phyloP scores from a whole-genome alignment of 2,329 filamentous ascomycete genomes.

The Sphaerulina musiva region DNA sequence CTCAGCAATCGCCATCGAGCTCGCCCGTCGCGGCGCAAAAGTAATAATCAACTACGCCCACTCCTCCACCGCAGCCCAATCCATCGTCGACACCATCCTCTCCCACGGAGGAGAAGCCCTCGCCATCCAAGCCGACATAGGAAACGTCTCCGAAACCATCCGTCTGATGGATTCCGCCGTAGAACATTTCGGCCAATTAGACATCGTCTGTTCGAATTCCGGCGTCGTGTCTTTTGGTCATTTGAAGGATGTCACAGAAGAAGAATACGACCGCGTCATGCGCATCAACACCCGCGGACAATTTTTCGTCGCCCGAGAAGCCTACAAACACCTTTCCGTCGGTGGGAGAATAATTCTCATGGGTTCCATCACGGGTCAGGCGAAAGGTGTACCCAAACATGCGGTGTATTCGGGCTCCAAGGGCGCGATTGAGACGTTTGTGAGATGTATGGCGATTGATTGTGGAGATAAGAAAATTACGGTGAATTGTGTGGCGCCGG shows the following conservation, averaged over 20 bases:
- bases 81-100: conserved; percentile 61
- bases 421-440: conserved; percentile 51
- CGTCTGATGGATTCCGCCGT: conserved; percentile 58
- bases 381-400: conserved; percentile 51
- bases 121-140: conserved; percentile 62
- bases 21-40: conserved; percentile 59
- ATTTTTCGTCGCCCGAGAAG: conserved; percentile 56
- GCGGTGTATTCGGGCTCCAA: conserved; percentile 49
- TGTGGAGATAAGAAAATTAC: conserved; percentile 51
- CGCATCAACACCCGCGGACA: conserved; percentile 57
- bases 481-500: conserved; percentile 55
- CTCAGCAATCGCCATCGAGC: conserved; percentile 59
- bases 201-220: conserved; percentile 66
- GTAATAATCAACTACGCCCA: conserved; percentile 64
- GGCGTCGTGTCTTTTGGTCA: conserved; percentile 52
- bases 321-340: conserved; percentile 48
- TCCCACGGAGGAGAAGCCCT: conserved; percentile 56
- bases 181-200: conserved; percentile 57
- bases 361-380: conserved; percentile 53
- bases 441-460: conserved; percentile 50
- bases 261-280: conserved; percentile 54
- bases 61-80: conserved; percentile 56
- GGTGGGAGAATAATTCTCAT: conserved; percentile 50
- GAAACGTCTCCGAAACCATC: conserved; percentile 57
- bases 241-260: conserved; percentile 49